Evolutionary conservation across 192 early-diverging fungal species (phyloP).

Genomic region (Linnemannia elongata): DNA sequence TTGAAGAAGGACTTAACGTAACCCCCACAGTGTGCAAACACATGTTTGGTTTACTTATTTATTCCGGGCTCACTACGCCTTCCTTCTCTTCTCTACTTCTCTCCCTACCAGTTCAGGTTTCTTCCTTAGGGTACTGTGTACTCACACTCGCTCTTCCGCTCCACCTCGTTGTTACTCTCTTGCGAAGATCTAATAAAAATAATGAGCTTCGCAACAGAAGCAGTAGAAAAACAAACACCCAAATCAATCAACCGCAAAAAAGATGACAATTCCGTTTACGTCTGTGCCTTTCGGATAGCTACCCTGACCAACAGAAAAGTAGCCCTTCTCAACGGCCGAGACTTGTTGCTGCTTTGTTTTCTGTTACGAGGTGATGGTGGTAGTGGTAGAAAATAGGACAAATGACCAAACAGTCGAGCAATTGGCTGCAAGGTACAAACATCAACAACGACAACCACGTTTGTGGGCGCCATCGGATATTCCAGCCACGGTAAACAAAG

Average conservation of each 20-base stretch:
- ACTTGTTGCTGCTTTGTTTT: not conserved
- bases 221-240: not conserved
- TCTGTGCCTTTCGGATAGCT: not conserved
- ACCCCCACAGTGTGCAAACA: conserved; percentile 4
- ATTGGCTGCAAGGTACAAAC: not conserved
- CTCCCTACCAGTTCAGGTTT: not conserved
- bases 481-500: not conserved
- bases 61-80: not conserved
- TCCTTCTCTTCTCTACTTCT: not conserved
- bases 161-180: not conserved
- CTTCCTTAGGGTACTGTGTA: not conserved
- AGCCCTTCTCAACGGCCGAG: not conserved
- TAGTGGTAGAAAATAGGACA: not conserved
- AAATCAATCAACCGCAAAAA: not conserved
- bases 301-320: not conserved
- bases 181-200: not conserved
- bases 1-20: not conserved
- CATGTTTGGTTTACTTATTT: not conserved
- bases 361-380: not conserved
- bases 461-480: not conserved
- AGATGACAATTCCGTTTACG: not conserved
- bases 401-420: not conserved
- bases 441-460: not conserved
- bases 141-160: not conserved
- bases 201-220: not conserved